Evolutionary conservation across 2,329 filamentous ascomycete genomes (phyloP).

Genomic region (Trichoderma sp.): DNA sequence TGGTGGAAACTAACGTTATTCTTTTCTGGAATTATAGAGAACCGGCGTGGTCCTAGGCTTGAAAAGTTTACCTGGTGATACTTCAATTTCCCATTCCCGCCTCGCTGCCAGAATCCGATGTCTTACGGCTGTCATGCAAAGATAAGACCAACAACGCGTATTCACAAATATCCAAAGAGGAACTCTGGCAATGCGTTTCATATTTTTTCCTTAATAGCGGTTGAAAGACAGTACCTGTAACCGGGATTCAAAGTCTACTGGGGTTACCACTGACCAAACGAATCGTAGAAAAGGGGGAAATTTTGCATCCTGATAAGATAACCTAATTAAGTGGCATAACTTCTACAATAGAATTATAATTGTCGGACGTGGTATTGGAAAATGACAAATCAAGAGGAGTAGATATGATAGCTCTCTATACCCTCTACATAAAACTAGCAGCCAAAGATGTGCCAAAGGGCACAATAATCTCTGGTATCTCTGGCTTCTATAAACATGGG

Average conservation of each 20-base stretch:
- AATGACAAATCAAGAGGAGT: background rate
- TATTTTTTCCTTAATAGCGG: fast-evolving
- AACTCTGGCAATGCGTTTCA: background rate
- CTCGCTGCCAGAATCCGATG: background rate
- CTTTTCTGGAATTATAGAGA: background rate
- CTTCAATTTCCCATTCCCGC: background rate
- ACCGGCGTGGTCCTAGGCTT: fast-evolving
- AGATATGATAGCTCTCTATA: background rate
- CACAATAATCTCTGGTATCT: too few relatives aligned
- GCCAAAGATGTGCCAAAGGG: background rate
- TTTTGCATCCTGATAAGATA: background rate
- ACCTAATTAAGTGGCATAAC: background rate
- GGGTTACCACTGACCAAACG: background rate
- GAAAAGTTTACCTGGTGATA: background rate
- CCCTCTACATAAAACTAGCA: background rate
- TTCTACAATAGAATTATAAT: background rate
- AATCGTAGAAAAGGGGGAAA: fast-evolving
- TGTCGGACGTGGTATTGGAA: background rate
- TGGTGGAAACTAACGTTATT: background rate
- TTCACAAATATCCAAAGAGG: background rate
- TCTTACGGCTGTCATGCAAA: too few relatives aligned
- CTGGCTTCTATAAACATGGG: background rate
- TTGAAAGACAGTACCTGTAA: background rate
- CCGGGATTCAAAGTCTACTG: background rate
- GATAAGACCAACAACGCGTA: background rate